Base-by-base conservation (phyloP, 2,329 filamentous ascomycete genomes). In the Aspergillus tamarii region DNA sequence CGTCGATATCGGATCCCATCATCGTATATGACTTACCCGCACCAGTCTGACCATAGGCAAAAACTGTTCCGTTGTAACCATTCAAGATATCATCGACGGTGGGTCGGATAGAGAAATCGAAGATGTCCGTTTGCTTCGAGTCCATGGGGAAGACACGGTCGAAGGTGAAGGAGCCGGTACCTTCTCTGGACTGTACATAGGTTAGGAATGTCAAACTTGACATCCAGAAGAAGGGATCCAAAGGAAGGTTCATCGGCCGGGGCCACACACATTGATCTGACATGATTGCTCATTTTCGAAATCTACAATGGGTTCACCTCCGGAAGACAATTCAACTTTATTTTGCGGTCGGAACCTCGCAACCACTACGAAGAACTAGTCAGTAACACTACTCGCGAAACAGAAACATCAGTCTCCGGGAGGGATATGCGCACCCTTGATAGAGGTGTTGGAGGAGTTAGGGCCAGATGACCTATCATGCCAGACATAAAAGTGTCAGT, bases 11-110 rank as follows among this genome's bases (percentile, higher is more conserved):
- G 57, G 91, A 91, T 65, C 92, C 92, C 93, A 96, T 96, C 95
- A 99, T 99, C 59, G 95, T 98, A 78, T 96, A 98, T 26, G 95
- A 98, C 84, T 99, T 99, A 84, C 95, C 95, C 14, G 94, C 94
- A 79, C 95, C 95, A 0, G 95, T 99, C 84, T 98, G 95, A 69
- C 95, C 95, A 78, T 99, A 99, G 67, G 95, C 95, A 74, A 99
- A 98, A 71, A 99, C 94, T 16, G 94, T 98, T 76, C 94, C 95
- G 83, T 99, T 99, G 87, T 99, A 99, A 69, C 95, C 95, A 81
- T 98, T 97, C 69, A 99, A 86, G 71, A 99, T 97, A 78, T 98
- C 95, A 82, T 98, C 94, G 71, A 99, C 95, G 23, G 95, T 98
- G 30, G 92, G 88, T 69, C 91, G 90, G 79, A 99, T 98, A 48